Evolutionary conservation across 2,329 filamentous ascomycete species (phyloP), one percentile per base, ranked within the genome.

Genomic region (Neonectria coccinea): DNA sequence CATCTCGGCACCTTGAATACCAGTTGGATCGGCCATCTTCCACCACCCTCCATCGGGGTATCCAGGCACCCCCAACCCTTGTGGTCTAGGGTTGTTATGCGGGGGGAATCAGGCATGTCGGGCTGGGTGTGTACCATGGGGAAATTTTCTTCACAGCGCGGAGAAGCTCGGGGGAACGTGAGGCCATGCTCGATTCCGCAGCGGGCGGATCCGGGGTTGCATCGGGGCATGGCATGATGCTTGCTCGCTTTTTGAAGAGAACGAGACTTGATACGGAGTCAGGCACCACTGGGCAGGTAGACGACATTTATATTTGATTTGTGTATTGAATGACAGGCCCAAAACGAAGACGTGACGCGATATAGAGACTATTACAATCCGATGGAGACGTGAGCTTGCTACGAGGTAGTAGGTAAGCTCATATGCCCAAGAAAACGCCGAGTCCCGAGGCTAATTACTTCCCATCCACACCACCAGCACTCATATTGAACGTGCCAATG

Each of bases 311-410:
- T 4, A 1, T 29, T n/a, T 41, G 42, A 55, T 54, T 36, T 45
- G 14, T 58, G 39, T 42, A 48, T 53, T 44, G 39, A 55, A 52
- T 20, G 16, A 53, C 33, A 54, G 22, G 48, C 42, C 27, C 22
- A 6, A 22, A 29, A 39, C 48, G 18, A 57, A 53, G 27, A 48
- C 36, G n/a, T 42, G 16, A 45, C n/a, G 39, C 25, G 31, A 53
- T 45, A 44, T 59, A 42, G 29, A 55, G 55, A 44, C 41, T 58
- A 63, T 63, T 63, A 63, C 50, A 63, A 58, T 59, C 53, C 39
- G 51, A 41, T 45, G 56, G 48, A 39, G 48, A 42, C 60, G 53
- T 45, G 60, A 50, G 36, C 56, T 48, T 54, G 56, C 50, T 58
- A 33, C 48, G 42, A 47, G 47, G 22, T 48, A 53, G 47, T 53